phyloP scores from a whole-genome alignment of 2,329 filamentous ascomycete species.

The Aspergillus calidoustus region DNA sequence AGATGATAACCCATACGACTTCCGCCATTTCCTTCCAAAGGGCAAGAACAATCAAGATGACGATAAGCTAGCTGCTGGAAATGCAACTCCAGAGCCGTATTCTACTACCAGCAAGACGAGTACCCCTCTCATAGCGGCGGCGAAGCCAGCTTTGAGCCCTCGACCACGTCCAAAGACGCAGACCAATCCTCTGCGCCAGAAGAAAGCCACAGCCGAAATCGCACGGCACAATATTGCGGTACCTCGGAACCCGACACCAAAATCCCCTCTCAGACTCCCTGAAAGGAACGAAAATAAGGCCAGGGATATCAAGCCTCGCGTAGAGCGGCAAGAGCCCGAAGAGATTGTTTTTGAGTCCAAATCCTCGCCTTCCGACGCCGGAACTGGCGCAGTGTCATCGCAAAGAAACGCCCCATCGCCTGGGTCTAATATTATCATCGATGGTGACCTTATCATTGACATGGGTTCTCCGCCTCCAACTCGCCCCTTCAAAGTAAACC shows the following conservation, averaged over 20 bases:
- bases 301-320: not conserved
- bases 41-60: conserved; percentile 43
- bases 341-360: conserved; percentile 29
- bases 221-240: conserved; percentile 24
- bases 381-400: conserved; percentile 34
- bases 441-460: conserved; percentile 54
- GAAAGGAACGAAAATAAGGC: not conserved
- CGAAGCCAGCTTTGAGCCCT: conserved; percentile 33
- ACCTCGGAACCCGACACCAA: conserved; percentile 28
- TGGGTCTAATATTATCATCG: conserved; percentile 50
- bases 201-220: conserved; percentile 29
- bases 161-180: conserved; percentile 35
- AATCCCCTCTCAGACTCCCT: conserved; percentile 25
- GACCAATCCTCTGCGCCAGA: conserved; percentile 40
- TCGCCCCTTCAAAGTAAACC: conserved; percentile 46
- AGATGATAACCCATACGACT: conserved; percentile 54
- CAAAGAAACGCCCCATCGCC: conserved; percentile 41
- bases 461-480: conserved; percentile 52
- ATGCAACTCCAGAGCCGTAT: conserved; percentile 43
- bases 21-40: conserved; percentile 54
- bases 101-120: conserved; percentile 36
- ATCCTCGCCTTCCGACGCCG: conserved; percentile 39
- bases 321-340: conserved; percentile 26
- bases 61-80: conserved; percentile 39
- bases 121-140: conserved; percentile 39